Evolutionary conservation across 352 stramenopile genomes (phyloP).

Genomic region (Pythium dissotocum): DNA sequence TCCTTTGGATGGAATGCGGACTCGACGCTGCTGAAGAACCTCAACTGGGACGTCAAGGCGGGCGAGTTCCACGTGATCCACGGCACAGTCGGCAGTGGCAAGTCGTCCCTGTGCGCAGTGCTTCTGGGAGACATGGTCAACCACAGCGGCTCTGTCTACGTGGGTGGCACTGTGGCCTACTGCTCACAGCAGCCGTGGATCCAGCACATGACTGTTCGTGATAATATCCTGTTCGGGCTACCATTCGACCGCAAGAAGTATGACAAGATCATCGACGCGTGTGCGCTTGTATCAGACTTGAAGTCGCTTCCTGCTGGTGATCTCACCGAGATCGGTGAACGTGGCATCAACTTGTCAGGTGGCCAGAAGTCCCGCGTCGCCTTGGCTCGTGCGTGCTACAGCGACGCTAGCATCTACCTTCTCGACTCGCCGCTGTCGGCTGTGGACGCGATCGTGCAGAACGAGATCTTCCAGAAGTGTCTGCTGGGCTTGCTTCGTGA

Average conservation of each 20-base stretch:
- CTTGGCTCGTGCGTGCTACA: conserved; percentile 73
- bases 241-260: background rate
- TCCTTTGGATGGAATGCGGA: background rate
- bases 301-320: conserved; percentile 81
- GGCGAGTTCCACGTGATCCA: conserved; percentile 56
- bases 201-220: conserved; percentile 15
- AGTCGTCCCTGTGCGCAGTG: conserved; percentile 54
- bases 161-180: conserved; percentile 58
- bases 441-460: conserved; percentile 91
- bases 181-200: conserved; percentile 86
- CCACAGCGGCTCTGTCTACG: conserved; percentile 34
- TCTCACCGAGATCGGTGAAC: conserved; percentile 94
- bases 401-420: conserved; percentile 68
- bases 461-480: too few relatives aligned
- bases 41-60: conserved; percentile 41
- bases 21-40: conserved; percentile 33
- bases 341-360: conserved; percentile 93
- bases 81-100: conserved; percentile 48
- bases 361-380: conserved; percentile 87
- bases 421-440: conserved; percentile 93
- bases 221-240: too few relatives aligned
- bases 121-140: conserved; percentile 88
- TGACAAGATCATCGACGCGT: conserved; percentile 61
- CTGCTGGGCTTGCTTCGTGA: too few relatives aligned
- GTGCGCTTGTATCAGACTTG: conserved; percentile 86